Base-by-base conservation (phyloP, 495 filamentous ascomycete genomes). In the Aspergillus indologenus region DNA sequence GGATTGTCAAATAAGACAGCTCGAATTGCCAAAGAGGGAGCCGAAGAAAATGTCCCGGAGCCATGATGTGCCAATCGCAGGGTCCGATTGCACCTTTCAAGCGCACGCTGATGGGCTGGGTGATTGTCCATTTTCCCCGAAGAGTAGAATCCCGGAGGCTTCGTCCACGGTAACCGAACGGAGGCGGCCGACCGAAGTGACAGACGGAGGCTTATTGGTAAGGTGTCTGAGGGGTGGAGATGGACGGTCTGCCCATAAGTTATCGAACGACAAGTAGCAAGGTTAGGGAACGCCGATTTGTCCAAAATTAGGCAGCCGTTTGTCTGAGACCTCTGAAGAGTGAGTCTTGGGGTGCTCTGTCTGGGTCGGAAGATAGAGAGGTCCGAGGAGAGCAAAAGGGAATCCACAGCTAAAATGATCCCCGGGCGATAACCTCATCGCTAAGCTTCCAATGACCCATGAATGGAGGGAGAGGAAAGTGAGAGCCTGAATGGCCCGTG, bases 391-490 rank as follows among this genome's bases (percentile, higher is more conserved):
- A 9, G 26, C 26, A 29, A 29, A 9, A 40, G 12, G 12, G 6
- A 40, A 40, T 11, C 34, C 34, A 15, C 34, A 40, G 12, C 34
- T 15, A 40, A 40, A 40, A 40, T 8, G 34, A 40, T 40, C 12
- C 34, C 34, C 34, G 5, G 12, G 34, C 48, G 48, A 51, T 51
- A 51, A 51, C 48, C 48, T 51, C 47, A 31, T 15, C n/a, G 48
- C 48, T 31, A 51, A 51, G 48, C 48, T 51, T 51, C 48, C 22
- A 24, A 51, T 17, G 23, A 40, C 23, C 48, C 24, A 47, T 51
- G 48, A 51, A 17, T 24, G 48, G 23, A 51, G 22, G 21, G 22
- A 29, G 3, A 24, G 24, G 12, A 40, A 40, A 40, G 34, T 40
- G 34, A 40, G 34, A 40, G 48, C 48, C 24, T n/a, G 23, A 1